Evolutionary conservation across 2,329 filamentous ascomycete species (phyloP), one percentile per base, ranked within the genome.

Genomic region (Neurospora sp.): DNA sequence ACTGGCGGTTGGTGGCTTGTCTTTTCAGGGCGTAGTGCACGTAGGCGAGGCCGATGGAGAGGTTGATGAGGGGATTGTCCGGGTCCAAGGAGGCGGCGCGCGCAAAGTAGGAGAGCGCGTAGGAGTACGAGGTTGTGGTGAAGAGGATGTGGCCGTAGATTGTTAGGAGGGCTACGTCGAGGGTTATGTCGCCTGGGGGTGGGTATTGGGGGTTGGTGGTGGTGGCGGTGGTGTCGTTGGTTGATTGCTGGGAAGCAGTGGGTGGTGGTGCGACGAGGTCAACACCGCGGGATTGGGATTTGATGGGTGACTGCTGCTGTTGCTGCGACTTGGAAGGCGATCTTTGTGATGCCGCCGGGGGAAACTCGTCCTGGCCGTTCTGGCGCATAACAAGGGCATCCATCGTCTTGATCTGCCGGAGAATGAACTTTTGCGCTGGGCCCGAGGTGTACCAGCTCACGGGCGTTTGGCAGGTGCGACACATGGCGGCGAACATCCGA

Each of bases 91-190:
- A 87, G 69, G 88, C 86, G 1, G 91, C 91, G 69, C 92, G 88
- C 75, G 94, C 88, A 77, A 97, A 97, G 82, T 97, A 98, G 74
- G 92, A 94, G 40, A 98, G 82, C 0, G 96, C 92, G 75, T 91
- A 92, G 15, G 89, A 88, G 80, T 96, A 97, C 74, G 90, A 93
- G 67, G 90, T 92, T 2, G 92, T 93, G 0, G 90, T 90, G 75
- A 93, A 93, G 5, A 97, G 84, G 71, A 97, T 93, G 77, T 98
- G 92, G 0, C 92, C 96, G 77, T 97, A 98, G 0, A 97, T 86
- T 78, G 94, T 91, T 12, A 99, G 85, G 10, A 98, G 84, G 36
- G 90, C 91, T 8, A 93, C 87, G 77, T 98, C 94, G 72, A 96
- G 84, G 15, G 72, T 74, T 66, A 72, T 76, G 6, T 72, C 67